Evolutionary conservation across 2,329 filamentous ascomycete genomes (phyloP).

Genomic region (Colletotrichum sp.): DNA sequence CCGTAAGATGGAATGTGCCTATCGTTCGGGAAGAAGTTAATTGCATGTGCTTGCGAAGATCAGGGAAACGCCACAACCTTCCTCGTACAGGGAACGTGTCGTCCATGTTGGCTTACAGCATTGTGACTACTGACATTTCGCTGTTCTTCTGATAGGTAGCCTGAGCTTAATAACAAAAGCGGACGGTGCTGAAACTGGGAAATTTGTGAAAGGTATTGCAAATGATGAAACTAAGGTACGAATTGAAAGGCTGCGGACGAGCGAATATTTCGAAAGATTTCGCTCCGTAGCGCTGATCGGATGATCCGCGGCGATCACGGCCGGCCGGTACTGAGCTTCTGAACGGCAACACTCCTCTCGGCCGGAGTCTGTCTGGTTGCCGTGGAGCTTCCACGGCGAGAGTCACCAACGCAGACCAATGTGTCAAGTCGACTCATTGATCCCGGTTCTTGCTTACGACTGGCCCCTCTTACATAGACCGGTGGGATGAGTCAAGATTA

Average conservation of each 20-base stretch:
- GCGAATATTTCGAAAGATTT: not conserved
- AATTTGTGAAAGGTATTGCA: not conserved
- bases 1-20: too few relatives aligned
- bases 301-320: not conserved
- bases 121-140: not conserved
- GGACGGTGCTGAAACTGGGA: not conserved
- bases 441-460: not conserved
- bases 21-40: not conserved
- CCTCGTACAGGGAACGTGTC: not conserved
- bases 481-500: not conserved
- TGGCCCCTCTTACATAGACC: accelerated
- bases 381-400: not conserved
- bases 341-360: not conserved
- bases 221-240: not conserved
- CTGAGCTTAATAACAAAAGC: not conserved
- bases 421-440: not conserved
- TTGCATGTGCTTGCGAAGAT: not conserved
- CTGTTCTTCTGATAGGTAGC: not conserved
- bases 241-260: not conserved
- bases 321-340: not conserved
- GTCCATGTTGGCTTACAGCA: not conserved
- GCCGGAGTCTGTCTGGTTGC: not conserved
- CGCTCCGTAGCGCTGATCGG: not conserved
- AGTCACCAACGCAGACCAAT: not conserved
- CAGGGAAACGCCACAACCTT: too few relatives aligned